Evolutionary conservation across 768 basidiomycete species (phyloP).

Genomic region (Tylopilus plumbeoviolaceoides): DNA sequence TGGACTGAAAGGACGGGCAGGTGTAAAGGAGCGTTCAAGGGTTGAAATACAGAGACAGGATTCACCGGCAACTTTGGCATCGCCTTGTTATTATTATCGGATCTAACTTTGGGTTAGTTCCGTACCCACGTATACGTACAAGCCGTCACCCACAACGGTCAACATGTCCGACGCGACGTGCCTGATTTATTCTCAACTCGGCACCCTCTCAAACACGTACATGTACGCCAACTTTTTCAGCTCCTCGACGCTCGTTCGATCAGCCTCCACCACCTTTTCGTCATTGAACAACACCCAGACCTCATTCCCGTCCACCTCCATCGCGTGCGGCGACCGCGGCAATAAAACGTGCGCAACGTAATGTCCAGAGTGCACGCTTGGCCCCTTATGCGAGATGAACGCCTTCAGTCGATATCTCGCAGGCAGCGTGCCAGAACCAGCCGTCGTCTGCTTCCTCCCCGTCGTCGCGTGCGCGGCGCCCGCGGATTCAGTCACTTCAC

Average conservation of each 20-base stretch:
- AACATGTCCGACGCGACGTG: neutral
- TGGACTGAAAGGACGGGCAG: neutral
- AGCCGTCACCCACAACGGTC: neutral
- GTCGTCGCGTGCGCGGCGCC: slow-evolving; percentile 16
- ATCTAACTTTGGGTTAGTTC: neutral
- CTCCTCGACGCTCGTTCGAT: slow-evolving; percentile 73
- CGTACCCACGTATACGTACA: no score
- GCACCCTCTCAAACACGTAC: slow-evolving; percentile 75
- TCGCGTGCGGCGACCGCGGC: slow-evolving; percentile 15
- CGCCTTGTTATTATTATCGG: neutral
- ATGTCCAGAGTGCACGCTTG: slow-evolving; percentile 91
- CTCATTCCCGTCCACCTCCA: slow-evolving; percentile 37
- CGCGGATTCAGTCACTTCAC: slow-evolving; percentile 45
- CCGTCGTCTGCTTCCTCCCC: slow-evolving; percentile 5
- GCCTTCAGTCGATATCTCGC: slow-evolving; percentile 80
- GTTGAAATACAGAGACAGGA: neutral
- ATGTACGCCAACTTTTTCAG: slow-evolving; percentile 87
- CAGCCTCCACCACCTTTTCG: slow-evolving; percentile 91
- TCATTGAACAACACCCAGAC: slow-evolving; percentile 93
- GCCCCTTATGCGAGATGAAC: slow-evolving; percentile 97
- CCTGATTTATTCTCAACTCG: neutral
- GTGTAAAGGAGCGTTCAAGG: slow-evolving; percentile 6
- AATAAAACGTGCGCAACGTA: slow-evolving; percentile 78
- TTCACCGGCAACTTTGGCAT: no score
- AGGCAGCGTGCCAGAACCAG: slow-evolving; percentile 60